phyloP scores from a whole-genome alignment of 129 eudicot species.

The Smallanthus sonchifolius region DNA sequence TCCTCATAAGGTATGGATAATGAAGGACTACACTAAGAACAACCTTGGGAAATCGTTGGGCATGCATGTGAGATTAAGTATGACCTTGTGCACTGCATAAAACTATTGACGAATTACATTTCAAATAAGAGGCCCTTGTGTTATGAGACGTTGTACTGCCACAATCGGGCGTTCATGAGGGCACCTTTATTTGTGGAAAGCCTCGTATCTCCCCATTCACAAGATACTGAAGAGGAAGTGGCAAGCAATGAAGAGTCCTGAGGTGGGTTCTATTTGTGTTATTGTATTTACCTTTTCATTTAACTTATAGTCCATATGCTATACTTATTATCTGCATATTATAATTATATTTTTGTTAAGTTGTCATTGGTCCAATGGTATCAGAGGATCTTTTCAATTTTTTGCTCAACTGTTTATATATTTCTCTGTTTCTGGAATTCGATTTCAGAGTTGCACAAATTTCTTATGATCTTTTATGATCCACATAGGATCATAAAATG shows the following conservation, averaged over 20 bases:
- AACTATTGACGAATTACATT: neutral
- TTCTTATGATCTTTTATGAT: neutral
- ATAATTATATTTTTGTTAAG: neutral
- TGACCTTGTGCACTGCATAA: neutral
- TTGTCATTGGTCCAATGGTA: neutral
- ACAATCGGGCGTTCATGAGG: neutral
- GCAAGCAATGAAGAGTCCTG: neutral
- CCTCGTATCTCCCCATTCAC: conserved; percentile 22
- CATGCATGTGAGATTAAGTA: neutral
- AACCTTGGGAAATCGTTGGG: conserved; percentile 15
- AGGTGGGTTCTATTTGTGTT: conserved; percentile 7
- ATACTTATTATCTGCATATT: neutral
- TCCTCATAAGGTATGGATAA: conserved; percentile 13
- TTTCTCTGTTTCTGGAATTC: neutral
- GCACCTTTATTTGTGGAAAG: conserved; percentile 14
- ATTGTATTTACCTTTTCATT: neutral
- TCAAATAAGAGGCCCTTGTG: conserved; percentile 1
- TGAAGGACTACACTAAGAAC: conserved; percentile 12
- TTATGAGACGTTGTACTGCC: neutral
- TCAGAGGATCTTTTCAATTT: neutral
- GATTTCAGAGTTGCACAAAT: neutral
- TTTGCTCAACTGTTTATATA: neutral
- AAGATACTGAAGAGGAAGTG: neutral
- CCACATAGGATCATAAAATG: neutral
- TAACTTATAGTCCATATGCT: neutral